phyloP scores from a whole-genome alignment of 495 filamentous ascomycete genomes.

The Aspergillus avenaceus region DNA sequence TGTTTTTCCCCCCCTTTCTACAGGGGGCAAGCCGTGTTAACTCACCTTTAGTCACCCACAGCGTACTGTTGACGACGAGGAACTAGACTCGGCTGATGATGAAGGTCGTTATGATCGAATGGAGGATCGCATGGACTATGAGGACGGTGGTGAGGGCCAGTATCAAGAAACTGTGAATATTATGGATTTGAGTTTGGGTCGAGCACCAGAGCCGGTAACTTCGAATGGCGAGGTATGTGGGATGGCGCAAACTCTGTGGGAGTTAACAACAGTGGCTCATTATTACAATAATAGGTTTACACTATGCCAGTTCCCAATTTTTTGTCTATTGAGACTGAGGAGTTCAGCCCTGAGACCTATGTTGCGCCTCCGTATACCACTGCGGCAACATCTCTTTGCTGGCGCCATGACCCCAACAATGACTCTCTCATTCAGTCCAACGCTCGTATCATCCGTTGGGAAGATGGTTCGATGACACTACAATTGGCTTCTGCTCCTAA shows the following conservation, averaged over 20 bases:
- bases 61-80: conserved; percentile 64
- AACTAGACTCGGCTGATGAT: conserved; percentile 79
- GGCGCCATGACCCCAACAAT: conserved; percentile 63
- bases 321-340: conserved; percentile 67
- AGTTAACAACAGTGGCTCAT: background rate
- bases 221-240: conserved; percentile 58
- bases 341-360: conserved; percentile 71
- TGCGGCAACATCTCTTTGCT: conserved; percentile 65
- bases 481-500: conserved; percentile 66
- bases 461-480: conserved; percentile 79
- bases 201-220: conserved; percentile 65
- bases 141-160: conserved; percentile 37
- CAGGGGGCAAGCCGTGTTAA: conserved; percentile 13
- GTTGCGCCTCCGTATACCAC: conserved; percentile 61
- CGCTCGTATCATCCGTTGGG: conserved; percentile 73
- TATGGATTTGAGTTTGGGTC: conserved; percentile 55
- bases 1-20: conserved; percentile 13
- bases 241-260: background rate
- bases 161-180: conserved; percentile 52
- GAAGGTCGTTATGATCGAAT: conserved; percentile 51
- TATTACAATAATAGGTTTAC: conserved; percentile 55
- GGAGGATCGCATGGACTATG: conserved; percentile 45
- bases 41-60: conserved; percentile 36
- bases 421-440: conserved; percentile 64
- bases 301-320: conserved; percentile 76